Base-by-base conservation (phyloP, 75 land plant species). In the Cunninghamia lanceolata region DNA sequence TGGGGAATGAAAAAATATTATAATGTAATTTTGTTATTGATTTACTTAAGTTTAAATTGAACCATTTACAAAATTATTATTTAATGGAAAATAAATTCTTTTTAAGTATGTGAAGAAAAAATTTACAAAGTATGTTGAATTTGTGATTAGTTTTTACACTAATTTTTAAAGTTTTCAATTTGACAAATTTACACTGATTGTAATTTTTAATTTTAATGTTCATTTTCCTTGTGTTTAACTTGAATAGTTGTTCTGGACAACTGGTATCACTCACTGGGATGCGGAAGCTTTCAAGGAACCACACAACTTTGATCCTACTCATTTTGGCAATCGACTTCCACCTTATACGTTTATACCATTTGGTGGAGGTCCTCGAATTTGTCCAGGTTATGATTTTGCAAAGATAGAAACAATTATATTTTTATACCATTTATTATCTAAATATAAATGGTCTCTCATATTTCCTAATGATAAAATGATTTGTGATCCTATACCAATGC, bases 321-420 rank as follows among this genome's bases (percentile, higher is more conserved):
- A 90, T 1, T 88, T 90, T 80, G 91, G 88, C n/a, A 90, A 84
- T 17, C 43, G 17, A 53, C 82, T 91, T 46, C 83, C 84, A 9
- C 94, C 95, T 35, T 92, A 86, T 86, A 89, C 94, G 14, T 92
- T 84, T 63, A 86, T 94, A 0, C 94, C 95, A 14, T 92, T 94
- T 68, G 94, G 95, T 52, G 93, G 90, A 10, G 95, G 95, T 1
- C 91, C 95, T 9, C 66, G 94, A 32, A 91, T 87, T 90, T 91
- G 94, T 54, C 83, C 87, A 35, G 93, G 93, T 15, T 79, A 86
- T 42, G 42, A 40, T 40, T 40, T 40, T 40, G 2, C 42, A 40
- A 40, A 40, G 42, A 40, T 40, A 1, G 42, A 89, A 79, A 91
- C 91, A 38, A 89, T 94, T 4, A 80, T 91, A 1, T 90, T 90